Percentiles rank a stretch among this genome's conserved stretches.
Evolutionary conservation across 495 filamentous ascomycete species (phyloP).

Genomic region (Entonaema liquescens): DNA sequence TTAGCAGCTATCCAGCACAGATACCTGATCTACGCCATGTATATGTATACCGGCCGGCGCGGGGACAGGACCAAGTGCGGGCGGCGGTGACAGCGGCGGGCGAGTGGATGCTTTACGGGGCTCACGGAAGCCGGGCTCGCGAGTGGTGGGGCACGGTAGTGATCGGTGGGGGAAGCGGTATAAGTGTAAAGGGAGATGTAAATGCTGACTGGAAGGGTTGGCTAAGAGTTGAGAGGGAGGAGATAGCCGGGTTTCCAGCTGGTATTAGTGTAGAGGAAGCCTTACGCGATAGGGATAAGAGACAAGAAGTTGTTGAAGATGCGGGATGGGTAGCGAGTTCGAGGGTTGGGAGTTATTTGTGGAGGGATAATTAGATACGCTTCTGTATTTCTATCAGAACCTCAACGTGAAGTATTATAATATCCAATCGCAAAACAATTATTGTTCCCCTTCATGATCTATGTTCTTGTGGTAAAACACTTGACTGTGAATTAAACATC

Average conservation of each 20-base stretch:
- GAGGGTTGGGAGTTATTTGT: constrained; percentile 41
- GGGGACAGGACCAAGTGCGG: constrained; percentile 36
- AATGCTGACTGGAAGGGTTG: constrained; percentile 59
- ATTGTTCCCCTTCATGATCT: no score
- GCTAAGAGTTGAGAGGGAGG: constrained; percentile 56
- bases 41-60: constrained; percentile 50
- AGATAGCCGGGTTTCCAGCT: constrained; percentile 58
- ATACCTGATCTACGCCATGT: constrained; percentile 49
- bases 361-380: constrained; percentile 25
- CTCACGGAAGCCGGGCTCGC: constrained; percentile 53
- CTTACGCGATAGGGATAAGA: constrained; percentile 56
- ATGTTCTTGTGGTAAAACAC: not conserved
- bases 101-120: constrained; percentile 59
- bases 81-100: constrained; percentile 47
- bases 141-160: constrained; percentile 62
- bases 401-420: no score
- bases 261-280: constrained; percentile 66
- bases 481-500: constrained; percentile 16
- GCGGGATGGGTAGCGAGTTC: constrained; percentile 48
- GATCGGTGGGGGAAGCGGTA: constrained; percentile 48
- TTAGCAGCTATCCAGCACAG: constrained; percentile 34
- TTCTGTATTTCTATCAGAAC: no score
- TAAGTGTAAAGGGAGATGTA: constrained; percentile 39
- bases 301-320: constrained; percentile 52
- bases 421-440: no score